phyloP scores from a whole-genome alignment of 495 filamentous ascomycete genomes.

The Entonaema liquescens region DNA sequence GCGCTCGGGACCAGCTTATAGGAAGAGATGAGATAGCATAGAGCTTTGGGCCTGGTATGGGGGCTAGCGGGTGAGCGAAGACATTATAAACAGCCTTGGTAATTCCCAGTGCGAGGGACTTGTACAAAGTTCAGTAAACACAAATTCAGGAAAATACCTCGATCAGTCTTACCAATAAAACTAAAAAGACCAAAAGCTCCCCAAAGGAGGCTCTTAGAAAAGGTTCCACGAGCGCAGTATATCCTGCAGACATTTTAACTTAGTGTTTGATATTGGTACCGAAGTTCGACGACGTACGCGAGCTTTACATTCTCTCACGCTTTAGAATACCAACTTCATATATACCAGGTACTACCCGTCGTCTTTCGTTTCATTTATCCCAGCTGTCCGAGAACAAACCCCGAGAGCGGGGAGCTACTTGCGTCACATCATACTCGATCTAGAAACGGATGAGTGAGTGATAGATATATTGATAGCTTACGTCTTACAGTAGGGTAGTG shows the following conservation, averaged over 20 bases:
- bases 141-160: background rate
- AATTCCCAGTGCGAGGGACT: constrained; percentile 21
- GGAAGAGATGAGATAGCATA: constrained; percentile 44
- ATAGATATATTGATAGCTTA: constrained; percentile 19
- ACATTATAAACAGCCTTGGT: constrained; percentile 46
- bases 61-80: constrained; percentile 52
- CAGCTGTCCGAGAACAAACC: background rate
- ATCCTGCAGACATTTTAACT: constrained; percentile 28
- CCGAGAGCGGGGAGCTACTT: constrained; percentile 23
- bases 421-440: background rate
- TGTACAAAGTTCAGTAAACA: constrained; percentile 15
- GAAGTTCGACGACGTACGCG: background rate
- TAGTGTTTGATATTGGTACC: background rate
- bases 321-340: constrained; percentile 6
- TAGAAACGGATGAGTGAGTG: constrained; percentile 14
- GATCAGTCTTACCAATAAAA: constrained; percentile 24
- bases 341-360: constrained; percentile 9
- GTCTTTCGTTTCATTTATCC: background rate
- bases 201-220: constrained; percentile 10
- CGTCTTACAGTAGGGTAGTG: background rate
- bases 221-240: constrained; percentile 1
- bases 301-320: background rate
- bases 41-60: constrained; percentile 52
- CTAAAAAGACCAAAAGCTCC: constrained; percentile 19
- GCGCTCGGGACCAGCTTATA: constrained; percentile 25